Percentiles rank a stretch among this genome's conserved stretches.
These are phyloP conservation scores for Chytriomyces confervae DNA, from an alignment of 192 early-diverging fungal genomes.

Conservation along the genomic window DNA sequence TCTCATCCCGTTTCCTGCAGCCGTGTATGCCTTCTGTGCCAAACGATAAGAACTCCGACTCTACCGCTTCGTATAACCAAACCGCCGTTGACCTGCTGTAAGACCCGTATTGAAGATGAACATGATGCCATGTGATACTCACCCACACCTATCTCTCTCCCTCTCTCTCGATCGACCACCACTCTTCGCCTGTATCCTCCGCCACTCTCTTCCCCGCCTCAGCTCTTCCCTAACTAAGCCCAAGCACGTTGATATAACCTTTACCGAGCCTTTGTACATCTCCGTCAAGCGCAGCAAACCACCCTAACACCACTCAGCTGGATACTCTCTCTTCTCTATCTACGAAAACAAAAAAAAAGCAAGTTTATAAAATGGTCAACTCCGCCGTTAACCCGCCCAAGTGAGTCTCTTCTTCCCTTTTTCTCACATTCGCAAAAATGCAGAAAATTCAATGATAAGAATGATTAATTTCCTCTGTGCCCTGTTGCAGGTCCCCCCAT, in stretches of 20 bases:
- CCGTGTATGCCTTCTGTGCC: constrained; percentile 27
- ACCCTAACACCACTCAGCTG: constrained; percentile 24
- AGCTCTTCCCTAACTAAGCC: constrained; percentile 21
- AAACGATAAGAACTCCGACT: background rate
- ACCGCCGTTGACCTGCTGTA: constrained; percentile 17
- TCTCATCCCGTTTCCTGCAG: background rate
- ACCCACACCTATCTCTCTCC: background rate
- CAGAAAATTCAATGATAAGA: background rate
- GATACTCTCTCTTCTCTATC: constrained; percentile 12
- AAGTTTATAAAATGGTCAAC: constrained; percentile 27
- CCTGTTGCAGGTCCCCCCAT: constrained; percentile 2
- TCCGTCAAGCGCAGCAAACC: constrained; percentile 29
- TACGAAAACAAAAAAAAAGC: constrained; percentile 11
- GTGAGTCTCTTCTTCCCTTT: background rate
- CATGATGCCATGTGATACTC: too few relatives aligned
- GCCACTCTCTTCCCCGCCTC: background rate
- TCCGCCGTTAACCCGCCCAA: background rate
- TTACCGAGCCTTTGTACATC: constrained; percentile 36
- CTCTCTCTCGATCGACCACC: background rate
- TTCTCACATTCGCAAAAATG: background rate
- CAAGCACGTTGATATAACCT: constrained; percentile 29
- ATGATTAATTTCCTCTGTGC: background rate
- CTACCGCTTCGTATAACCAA: constrained; percentile 24
- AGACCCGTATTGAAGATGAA: background rate
- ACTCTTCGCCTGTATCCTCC: too few relatives aligned